Evolutionary conservation across 306 rosid species (phyloP).

Genomic region (Medicago ruthenica): DNA sequence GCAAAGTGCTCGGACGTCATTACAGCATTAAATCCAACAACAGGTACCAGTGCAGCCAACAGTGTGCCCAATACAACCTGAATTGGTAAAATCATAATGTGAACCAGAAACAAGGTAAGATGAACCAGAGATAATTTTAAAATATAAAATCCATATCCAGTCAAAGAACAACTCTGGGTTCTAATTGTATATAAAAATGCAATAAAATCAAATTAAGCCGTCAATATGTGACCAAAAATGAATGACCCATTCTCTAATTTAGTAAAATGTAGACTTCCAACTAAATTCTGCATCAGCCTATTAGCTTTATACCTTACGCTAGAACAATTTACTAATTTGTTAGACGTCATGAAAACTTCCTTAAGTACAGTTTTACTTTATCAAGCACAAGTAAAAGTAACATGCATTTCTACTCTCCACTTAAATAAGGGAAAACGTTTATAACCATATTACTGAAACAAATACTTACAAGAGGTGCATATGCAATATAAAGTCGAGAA

Average conservation of each 20-base stretch:
- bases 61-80: slow-evolving; percentile 94
- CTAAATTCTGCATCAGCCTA: slow-evolving; percentile 1
- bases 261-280: slow-evolving; percentile 1
- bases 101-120: slow-evolving; percentile 41
- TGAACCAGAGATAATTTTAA: slow-evolving; percentile 15
- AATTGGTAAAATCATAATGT: slow-evolving; percentile 43
- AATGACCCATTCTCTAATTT: slow-evolving; percentile 29
- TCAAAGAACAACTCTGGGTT: slow-evolving; percentile 21
- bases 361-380: slow-evolving; percentile 32
- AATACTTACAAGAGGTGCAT: slow-evolving; percentile 94
- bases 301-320: not conserved
- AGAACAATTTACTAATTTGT: not conserved
- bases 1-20: slow-evolving; percentile 99
- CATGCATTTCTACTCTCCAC: slow-evolving; percentile 25
- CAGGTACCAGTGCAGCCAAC: slow-evolving; percentile 94
- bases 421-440: slow-evolving; percentile 5
- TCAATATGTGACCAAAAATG: slow-evolving; percentile 8
- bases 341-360: slow-evolving; percentile 19
- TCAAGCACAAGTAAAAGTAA: slow-evolving; percentile 29
- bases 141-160: slow-evolving; percentile 20
- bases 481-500: slow-evolving; percentile 91
- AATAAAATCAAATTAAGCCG: not conserved
- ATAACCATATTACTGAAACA: slow-evolving; percentile 25
- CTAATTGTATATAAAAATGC: slow-evolving; percentile 22
- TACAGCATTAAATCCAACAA: slow-evolving; percentile 97